Evolutionary conservation across 2,329 filamentous ascomycete genomes (phyloP).

Genomic region (Neonectria ditissima): DNA sequence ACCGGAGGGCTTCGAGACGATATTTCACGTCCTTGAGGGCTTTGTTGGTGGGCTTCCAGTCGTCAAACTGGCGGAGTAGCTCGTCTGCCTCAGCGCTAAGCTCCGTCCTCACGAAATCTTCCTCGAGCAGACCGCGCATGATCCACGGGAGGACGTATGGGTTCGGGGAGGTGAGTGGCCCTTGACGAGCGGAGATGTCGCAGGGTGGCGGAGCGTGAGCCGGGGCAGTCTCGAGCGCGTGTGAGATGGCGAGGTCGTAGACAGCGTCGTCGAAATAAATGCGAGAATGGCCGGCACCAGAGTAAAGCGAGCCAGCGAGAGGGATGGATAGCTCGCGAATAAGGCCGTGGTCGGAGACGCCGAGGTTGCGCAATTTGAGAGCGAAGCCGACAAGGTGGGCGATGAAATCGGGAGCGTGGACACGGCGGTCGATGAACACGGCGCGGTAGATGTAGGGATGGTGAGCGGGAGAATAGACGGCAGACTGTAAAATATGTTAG

Average conservation of each 20-base stretch:
- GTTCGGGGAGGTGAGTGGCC: constrained; percentile 69
- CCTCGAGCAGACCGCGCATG: constrained; percentile 92
- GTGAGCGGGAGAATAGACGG: constrained; percentile 84
- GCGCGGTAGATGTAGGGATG: constrained; percentile 96
- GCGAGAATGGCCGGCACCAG: constrained; percentile 91
- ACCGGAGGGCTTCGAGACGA: constrained; percentile 88
- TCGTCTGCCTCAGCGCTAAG: constrained; percentile 81
- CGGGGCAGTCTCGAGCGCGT: constrained; percentile 77
- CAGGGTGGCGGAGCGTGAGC: constrained; percentile 53
- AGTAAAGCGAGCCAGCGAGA: constrained; percentile 90
- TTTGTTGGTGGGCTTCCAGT: constrained; percentile 92
- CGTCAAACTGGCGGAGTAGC: constrained; percentile 88
- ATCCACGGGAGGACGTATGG: constrained; percentile 96
- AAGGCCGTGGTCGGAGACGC: constrained; percentile 91
- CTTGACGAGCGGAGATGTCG: constrained; percentile 41
- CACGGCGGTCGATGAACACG: constrained; percentile 93
- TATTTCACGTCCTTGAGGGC: constrained; percentile 96
- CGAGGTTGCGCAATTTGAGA: constrained; percentile 92
- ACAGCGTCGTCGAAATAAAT: constrained; percentile 91
- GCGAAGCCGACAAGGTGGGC: constrained; percentile 93
- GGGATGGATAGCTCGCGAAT: constrained; percentile 90
- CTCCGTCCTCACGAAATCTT: constrained; percentile 88
- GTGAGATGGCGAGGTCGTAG: constrained; percentile 81
- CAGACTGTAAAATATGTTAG: constrained; percentile 68
- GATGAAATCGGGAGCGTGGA: constrained; percentile 94